Conservation (phyloP, 108 stramenopile species). For the Nitzschia palea region DNA sequence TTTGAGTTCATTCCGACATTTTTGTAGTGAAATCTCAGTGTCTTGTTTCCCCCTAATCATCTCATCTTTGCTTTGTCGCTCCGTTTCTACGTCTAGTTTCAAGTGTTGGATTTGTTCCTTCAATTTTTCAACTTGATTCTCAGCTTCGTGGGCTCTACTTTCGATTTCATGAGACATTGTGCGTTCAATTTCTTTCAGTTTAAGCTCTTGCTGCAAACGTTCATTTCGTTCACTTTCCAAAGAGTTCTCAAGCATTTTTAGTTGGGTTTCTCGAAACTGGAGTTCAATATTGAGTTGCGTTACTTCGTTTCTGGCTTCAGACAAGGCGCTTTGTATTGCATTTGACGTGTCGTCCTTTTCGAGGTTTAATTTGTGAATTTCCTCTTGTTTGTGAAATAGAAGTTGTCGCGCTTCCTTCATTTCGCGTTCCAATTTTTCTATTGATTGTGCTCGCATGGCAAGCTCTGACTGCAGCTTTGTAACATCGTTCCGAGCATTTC, state of each 20-base stretch:
- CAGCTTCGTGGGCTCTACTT: too few species aligned
- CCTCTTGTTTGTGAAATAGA: slow-evolving; percentile 8
- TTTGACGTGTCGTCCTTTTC: slow-evolving; percentile 4
- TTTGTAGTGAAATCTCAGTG: too few species aligned
- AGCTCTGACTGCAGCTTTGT: slow-evolving; percentile 4
- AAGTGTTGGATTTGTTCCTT: too few species aligned
- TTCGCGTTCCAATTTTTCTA: slow-evolving; percentile 22
- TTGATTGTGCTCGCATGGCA: slow-evolving; percentile 2
- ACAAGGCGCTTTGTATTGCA: slow-evolving; percentile 3
- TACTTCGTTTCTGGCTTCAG: slow-evolving; percentile 12
- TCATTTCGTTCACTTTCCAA: too few species aligned
- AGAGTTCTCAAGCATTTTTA: slow-evolving; percentile 6
- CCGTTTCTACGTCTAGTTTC: too few species aligned
- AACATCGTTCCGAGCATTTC: background rate
- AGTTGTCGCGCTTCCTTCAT: slow-evolving; percentile 6
- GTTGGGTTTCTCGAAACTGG: slow-evolving; percentile 7
- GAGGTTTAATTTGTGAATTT: background rate
- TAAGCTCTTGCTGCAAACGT: too few species aligned
- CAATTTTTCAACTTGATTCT: too few species aligned
- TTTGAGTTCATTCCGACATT: too few species aligned
- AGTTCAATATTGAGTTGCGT: slow-evolving; percentile 18
- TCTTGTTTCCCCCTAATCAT: too few species aligned
- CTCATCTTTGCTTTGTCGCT: too few species aligned
- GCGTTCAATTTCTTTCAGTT: too few species aligned
- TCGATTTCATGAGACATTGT: too few species aligned